Evolutionary conservation across 2,329 filamentous ascomycete genomes (phyloP), one percentile per base, ranked within the genome.

Genomic region (Beauveria bassiana): DNA sequence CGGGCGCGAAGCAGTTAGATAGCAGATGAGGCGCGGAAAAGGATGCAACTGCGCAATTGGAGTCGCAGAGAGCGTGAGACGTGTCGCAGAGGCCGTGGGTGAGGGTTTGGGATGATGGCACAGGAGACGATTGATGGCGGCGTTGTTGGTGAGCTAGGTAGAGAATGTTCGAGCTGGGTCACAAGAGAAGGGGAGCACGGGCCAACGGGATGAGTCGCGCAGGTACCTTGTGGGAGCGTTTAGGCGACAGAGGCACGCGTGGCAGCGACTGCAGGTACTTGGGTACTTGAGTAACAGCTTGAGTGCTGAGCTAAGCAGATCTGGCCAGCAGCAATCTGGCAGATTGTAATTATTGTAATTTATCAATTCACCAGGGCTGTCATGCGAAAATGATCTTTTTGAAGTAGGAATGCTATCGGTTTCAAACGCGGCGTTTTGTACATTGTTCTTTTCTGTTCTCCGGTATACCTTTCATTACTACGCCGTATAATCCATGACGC

Each of bases 81-180:
- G 65, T 57, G 46, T 63, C 53, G 62, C 64, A 65, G 47, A 57
- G 55, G 28, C 51, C 52, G 56, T 34, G 18, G 51, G 42, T 50
- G 53, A 45, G 26, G 24, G 49, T 18, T 20, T 20, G 53, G 34
- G 34, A 16, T 38, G 61, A 62, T 40, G 50, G 46, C 16, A 54
- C 45, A 47, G 47, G 54, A 52, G 43, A 62, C 53, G 53, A 43
- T 52, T 31, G 50, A 53, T 46, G 50, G 18, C 42, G 50, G 50
- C 50, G 31, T 22, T 52, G 49, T 55, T 61, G 54, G 40, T 49
- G 42, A 55, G 61, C 55, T 62, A 38, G 34, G 34, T 38, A 43
- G 51, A 59, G 61, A 62, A 62, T 50, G 61, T 62, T 59, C 56
- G 61, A 62, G 61, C 61, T 62, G 34, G 31, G 34, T 38, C 14